phyloP scores from a whole-genome alignment of 345 rosid species.

The Acer yangbiense region DNA sequence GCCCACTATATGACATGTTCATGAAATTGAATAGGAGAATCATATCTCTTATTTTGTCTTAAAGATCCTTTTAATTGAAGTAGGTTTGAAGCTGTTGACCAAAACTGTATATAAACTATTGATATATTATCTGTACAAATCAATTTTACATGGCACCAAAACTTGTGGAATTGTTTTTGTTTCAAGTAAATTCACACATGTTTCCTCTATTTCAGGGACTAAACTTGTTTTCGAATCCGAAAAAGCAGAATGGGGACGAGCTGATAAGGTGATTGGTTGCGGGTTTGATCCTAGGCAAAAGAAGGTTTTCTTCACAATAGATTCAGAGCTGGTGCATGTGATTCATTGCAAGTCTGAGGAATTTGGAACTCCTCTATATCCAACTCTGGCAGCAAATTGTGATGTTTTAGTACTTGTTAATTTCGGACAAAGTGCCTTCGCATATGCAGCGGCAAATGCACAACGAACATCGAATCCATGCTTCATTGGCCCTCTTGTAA shows the following conservation, averaged over 20 bases:
- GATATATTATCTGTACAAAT: conserved; percentile 4
- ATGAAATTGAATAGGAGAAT: conserved; percentile 4
- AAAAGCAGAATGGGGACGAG: conserved; percentile 50
- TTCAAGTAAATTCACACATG: not conserved
- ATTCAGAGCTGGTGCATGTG: conserved; percentile 49
- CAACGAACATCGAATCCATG: conserved; percentile 69
- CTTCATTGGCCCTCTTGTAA: conserved; percentile 51
- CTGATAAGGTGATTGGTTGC: conserved; percentile 60
- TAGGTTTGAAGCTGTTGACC: conserved; percentile 28
- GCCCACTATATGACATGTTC: conserved; percentile 23
- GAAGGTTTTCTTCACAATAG: conserved; percentile 65
- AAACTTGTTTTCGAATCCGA: conserved; percentile 57
- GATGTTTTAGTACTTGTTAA: conserved; percentile 51
- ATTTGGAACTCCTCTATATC: conserved; percentile 62
- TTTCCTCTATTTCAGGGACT: conserved; percentile 47
- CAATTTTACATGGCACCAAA: not conserved
- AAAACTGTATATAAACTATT: conserved; percentile 9
- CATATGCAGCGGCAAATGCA: conserved; percentile 51
- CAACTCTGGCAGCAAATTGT: conserved; percentile 57
- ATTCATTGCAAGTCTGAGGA: conserved; percentile 60
- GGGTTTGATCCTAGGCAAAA: conserved; percentile 66
- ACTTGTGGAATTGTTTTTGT: too few species aligned
- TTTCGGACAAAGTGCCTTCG: conserved; percentile 61
- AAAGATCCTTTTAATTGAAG: conserved; percentile 14
- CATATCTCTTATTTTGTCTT: not conserved